These are phyloP conservation scores for Aspergillus neoniger DNA, from an alignment of 2,329 filamentous ascomycete species.

Conservation along the genomic window DNA sequence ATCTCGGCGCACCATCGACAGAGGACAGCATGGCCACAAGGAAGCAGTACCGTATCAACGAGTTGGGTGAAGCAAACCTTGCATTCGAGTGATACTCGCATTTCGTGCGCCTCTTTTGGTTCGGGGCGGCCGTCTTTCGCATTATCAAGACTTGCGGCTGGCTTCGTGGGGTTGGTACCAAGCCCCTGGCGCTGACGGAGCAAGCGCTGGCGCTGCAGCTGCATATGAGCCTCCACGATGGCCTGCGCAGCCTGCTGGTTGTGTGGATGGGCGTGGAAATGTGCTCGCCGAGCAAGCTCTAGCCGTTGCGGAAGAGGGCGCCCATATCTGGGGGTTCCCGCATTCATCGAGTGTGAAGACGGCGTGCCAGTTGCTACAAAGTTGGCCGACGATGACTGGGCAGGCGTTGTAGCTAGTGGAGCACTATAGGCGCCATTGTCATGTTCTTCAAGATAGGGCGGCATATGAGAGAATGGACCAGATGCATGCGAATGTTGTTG, in stretches of 20 bases:
- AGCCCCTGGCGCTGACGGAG: conserved; percentile 1
- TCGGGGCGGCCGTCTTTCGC: conserved; percentile 49
- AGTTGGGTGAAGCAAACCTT: conserved; percentile 56
- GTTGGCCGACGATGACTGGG: neutral
- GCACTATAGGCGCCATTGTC: neutral
- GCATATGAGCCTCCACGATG: conserved; percentile 11
- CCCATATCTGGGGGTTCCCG: neutral
- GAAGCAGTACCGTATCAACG: conserved; percentile 54
- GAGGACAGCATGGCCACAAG: conserved; percentile 58
- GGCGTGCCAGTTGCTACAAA: neutral
- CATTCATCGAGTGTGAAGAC: neutral
- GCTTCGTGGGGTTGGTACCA: neutral
- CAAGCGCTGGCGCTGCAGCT: neutral
- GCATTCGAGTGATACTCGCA: conserved; percentile 55
- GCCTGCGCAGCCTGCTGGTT: conserved; percentile 15
- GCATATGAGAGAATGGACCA: neutral
- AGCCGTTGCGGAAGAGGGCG: conserved; percentile 8
- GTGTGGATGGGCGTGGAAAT: conserved; percentile 12
- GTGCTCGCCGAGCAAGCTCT: conserved; percentile 8
- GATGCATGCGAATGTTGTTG: neutral
- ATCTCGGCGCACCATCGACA: conserved; percentile 58
- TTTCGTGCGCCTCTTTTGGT: conserved; percentile 50
- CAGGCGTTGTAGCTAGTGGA: no score
- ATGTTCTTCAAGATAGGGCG: neutral
- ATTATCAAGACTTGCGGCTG: conserved; percentile 45